Base-by-base conservation (phyloP, 768 basidiomycete genomes). In the Lenzites betulinus region DNA sequence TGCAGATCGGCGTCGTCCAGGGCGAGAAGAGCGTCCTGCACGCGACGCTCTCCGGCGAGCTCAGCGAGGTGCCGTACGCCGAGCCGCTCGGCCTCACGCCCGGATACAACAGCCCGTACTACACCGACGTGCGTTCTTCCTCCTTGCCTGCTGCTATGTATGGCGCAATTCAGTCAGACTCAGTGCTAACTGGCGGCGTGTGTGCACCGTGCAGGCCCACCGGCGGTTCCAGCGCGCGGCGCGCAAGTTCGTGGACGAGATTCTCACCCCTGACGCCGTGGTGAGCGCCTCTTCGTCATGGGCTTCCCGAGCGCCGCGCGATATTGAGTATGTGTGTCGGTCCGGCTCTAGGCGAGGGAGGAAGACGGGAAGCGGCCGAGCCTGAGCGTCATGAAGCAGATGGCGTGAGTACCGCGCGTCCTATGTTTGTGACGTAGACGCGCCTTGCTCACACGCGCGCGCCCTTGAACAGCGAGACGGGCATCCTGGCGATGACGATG, bases 321-420 rank as follows among this genome's bases (percentile, higher is more conserved):
- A 51, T 41, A 30, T 39, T 60, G 44, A 54, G 43, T 50, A n/a
- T n/a, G n/a, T n/a, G n/a, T n/a, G n/a, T n/a, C n/a, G n/a, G 26
- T 15, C 47, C 15, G 13, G 26, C 7, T 7, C 47, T 42, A 85
- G 79, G 79, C 80, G 22, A 85, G 88, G 63, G 95, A 97, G 76
- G 89, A 88, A 65, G 90, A 90, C 66, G 93, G 94, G n/a, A 95
- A 96, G 77, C 82, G 90, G 25, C 89, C 93, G 0, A 88, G 85
- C 60, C 83, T 89, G 70, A 75, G 77, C 51, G 89, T 96, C 35
- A 77, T 95, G 50, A 85, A 94, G 66, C 84, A 85, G 62, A 90
- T 96, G 90, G 86, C 91, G 88, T 89, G 65, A 56, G 79, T 7
- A 16, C 9, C 70, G 1, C 9, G 1, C 2, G 47, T 7, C 11